These are phyloP conservation scores for Cladosporium sphaerospermum DNA, from an alignment of 2,329 filamentous ascomycete genomes.

Conservation along the genomic window DNA sequence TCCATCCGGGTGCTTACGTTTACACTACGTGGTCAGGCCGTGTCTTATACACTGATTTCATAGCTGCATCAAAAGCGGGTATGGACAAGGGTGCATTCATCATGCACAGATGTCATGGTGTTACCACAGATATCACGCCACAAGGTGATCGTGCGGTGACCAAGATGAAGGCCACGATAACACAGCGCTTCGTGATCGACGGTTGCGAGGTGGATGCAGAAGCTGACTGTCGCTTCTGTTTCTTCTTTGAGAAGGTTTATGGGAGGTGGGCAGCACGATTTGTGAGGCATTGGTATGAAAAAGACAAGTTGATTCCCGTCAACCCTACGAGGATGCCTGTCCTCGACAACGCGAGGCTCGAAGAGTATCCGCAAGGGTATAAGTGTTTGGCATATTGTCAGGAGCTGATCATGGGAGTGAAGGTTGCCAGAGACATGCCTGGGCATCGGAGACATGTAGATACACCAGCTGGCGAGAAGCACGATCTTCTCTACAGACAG, in stretches of 20 bases:
- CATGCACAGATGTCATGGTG: slow-evolving; percentile 40
- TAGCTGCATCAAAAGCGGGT: slow-evolving; percentile 34
- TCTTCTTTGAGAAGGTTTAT: slow-evolving; percentile 19
- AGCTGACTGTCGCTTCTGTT: slow-evolving; percentile 35
- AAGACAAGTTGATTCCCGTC: slow-evolving; percentile 44
- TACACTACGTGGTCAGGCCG: slow-evolving; percentile 49
- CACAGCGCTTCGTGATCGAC: slow-evolving; percentile 42
- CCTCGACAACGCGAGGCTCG: slow-evolving; percentile 37
- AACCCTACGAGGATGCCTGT: slow-evolving; percentile 38
- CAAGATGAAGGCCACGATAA: slow-evolving; percentile 48
- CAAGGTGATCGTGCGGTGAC: slow-evolving; percentile 39
- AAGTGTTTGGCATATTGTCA: slow-evolving; percentile 42
- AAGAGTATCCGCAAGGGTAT: slow-evolving; percentile 40
- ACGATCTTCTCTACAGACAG: slow-evolving; percentile 41
- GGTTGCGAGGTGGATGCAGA: slow-evolving; percentile 42
- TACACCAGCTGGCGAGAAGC: slow-evolving; percentile 35
- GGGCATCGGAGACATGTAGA: slow-evolving; percentile 36
- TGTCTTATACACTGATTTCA: slow-evolving; percentile 37
- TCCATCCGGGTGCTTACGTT: slow-evolving; percentile 43
- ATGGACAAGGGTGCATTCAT: slow-evolving; percentile 41
- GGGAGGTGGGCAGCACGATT: slow-evolving; percentile 40
- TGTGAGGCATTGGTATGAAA: slow-evolving; percentile 48
- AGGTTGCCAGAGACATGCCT: slow-evolving; percentile 41
- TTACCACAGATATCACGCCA: slow-evolving; percentile 38
- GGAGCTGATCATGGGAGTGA: slow-evolving; percentile 41